Conservation (phyloP, 768 basidiomycete species). For the Galerina marginata region DNA sequence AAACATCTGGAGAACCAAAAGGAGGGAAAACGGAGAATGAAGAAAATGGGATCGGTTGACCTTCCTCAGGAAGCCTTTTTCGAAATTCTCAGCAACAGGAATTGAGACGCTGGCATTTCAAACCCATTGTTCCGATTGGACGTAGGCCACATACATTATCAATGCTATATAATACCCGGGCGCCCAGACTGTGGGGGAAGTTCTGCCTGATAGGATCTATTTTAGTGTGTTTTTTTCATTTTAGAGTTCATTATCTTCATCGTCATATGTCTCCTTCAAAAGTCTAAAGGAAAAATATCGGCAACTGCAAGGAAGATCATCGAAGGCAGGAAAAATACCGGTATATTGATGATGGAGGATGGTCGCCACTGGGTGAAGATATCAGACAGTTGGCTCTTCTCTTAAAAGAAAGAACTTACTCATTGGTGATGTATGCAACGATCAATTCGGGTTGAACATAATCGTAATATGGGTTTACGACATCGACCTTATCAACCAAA, state of each 20-base stretch:
- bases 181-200: slow-evolving; percentile 11
- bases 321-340: slow-evolving; percentile 49
- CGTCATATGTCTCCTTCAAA: slow-evolving; percentile 94
- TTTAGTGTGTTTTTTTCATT: slow-evolving; percentile 23
- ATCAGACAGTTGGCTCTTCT: slow-evolving; percentile 14
- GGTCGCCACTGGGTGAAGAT: slow-evolving; percentile 74
- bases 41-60: slow-evolving; percentile 85
- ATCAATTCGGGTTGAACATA: slow-evolving; percentile 93
- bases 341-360: slow-evolving; percentile 94
- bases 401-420: slow-evolving; percentile 62
- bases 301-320: slow-evolving; percentile 8
- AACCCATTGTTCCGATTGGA: not conserved
- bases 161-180: slow-evolving; percentile 20
- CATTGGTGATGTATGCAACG: slow-evolving; percentile 94
- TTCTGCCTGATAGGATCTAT: slow-evolving; percentile 19
- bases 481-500: slow-evolving; percentile 87
- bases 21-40: slow-evolving; percentile 89
- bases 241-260: slow-evolving; percentile 87
- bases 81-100: slow-evolving; percentile 76
- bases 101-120: slow-evolving; percentile 19
- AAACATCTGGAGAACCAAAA: slow-evolving; percentile 90
- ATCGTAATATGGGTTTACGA: slow-evolving; percentile 96
- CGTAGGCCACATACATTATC: slow-evolving; percentile 20
- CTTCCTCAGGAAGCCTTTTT: slow-evolving; percentile 97
- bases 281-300: slow-evolving; percentile 49